A percentile compares a stretch with the other conserved stretches of the same genome.
Conservation (phyloP, 1,139 yeast species). For the Kodamaea sp. region DNA sequence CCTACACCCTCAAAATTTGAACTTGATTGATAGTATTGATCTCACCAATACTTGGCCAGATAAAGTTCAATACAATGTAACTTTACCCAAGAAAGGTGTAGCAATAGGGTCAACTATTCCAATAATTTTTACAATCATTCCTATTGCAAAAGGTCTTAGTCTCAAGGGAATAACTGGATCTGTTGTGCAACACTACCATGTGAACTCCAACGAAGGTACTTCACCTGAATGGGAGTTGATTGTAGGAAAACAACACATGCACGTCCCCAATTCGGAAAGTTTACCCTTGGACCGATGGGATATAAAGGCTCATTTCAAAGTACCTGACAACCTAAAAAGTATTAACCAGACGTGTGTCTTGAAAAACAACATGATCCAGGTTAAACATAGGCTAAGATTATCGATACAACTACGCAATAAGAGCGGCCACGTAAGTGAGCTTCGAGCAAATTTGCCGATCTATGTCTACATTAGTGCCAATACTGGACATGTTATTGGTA, state of each 20-base stretch:
- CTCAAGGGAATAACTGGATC: conserved; percentile 51
- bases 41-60: conserved; percentile 66
- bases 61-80: conserved; percentile 63
- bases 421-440: conserved; percentile 66
- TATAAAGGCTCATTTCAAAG: conserved; percentile 46
- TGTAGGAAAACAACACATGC: conserved; percentile 31
- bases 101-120: conserved; percentile 61
- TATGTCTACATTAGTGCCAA: conserved; percentile 58
- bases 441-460: conserved; percentile 68
- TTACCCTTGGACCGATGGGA: conserved; percentile 51
- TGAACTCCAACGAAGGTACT: conserved; percentile 37
- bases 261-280: conserved; percentile 27
- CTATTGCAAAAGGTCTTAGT: conserved; percentile 57
- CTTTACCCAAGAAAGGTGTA: conserved; percentile 56
- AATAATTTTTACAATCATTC: conserved; percentile 54
- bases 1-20: conserved; percentile 50
- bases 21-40: conserved; percentile 55
- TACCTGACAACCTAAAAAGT: conserved; percentile 53
- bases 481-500: conserved; percentile 50
- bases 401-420: conserved; percentile 57
- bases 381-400: conserved; percentile 62
- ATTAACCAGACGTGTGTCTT: conserved; percentile 62
- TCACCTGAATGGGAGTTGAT: conserved; percentile 48
- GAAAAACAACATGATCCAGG: conserved; percentile 49
- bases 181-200: conserved; percentile 53